These are phyloP conservation scores for Bipolaris zeicola DNA, from an alignment of 2,329 filamentous ascomycete species.

Conservation along the genomic window DNA sequence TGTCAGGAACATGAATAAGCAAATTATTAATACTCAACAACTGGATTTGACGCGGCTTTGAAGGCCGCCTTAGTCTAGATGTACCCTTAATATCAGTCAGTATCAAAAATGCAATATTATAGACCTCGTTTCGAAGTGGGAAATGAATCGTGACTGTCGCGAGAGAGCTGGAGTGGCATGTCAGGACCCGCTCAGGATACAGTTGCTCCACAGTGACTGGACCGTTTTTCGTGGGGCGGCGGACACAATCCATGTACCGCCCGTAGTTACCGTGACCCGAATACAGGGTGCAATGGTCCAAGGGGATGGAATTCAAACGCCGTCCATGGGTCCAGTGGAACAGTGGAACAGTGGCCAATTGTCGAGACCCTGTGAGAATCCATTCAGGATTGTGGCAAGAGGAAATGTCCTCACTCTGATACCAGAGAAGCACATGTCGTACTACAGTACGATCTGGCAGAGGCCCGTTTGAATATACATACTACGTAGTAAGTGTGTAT, in stretches of 20 bases:
- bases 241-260: background rate
- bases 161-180: background rate
- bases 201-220: background rate
- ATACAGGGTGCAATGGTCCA: background rate
- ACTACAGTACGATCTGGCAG: background rate
- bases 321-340: background rate
- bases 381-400: background rate
- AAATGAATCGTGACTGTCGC: background rate
- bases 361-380: background rate
- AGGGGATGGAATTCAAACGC: background rate
- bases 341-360: background rate
- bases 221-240: background rate
- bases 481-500: background rate
- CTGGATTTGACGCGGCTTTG: slow-evolving; percentile 8
- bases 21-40: slow-evolving; percentile 8
- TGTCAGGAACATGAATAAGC: slow-evolving; percentile 10
- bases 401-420: background rate
- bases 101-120: background rate
- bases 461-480: no score
- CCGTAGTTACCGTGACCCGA: slow-evolving; percentile 4
- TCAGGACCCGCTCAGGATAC: background rate
- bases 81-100: slow-evolving; percentile 6
- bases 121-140: background rate
- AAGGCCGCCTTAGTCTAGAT: slow-evolving; percentile 1
- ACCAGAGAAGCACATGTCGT: background rate